Base-by-base conservation (phyloP, 768 basidiomycete species). In the Boletus reticulatus region DNA sequence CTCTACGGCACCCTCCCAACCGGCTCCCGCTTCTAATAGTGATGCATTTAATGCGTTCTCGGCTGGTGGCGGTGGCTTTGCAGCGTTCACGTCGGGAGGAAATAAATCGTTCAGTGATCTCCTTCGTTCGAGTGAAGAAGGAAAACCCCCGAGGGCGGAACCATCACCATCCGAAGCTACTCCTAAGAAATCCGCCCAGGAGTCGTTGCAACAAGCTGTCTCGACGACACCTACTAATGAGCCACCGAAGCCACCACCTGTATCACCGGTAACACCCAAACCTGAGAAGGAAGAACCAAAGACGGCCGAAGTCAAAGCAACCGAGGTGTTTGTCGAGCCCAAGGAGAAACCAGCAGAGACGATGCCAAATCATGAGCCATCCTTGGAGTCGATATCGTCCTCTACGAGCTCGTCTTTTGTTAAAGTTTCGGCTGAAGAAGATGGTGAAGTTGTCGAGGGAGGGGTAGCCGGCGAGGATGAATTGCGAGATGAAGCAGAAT, bases 81-180 rank as follows among this genome's bases (percentile, higher is more conserved):
- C 76, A 34, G 78, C 82, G 0, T 84, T 84, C 60, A 76, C 79
- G 9, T 58, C 62, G 14, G 78, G 78, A 4, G 56, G 72, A 2
- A 72, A 74, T 36, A 81, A 78, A 60, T 81, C 88, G 1, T 92
- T 87, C 60, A 69, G 74, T n/a, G 84, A 89, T 29, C 63, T 89
- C 44, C 70, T 89, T 54, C 80, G 83, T 64, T 67, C 59, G 16
- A 73, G 63, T 43, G 73, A 70, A 43, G 65, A 45, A 13, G 36
- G 4, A 55, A 51, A 72, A 34, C 58, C 67, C 8, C 57, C 65
- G 11, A 67, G 65, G 22, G 22, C 34, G 24, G 56, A 52, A 22
- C 34, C 52, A 16, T 58, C 66, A 22, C 34, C 52, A 16, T 58
- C 66, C 19, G 67, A 69, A 16, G 62, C 45, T 16, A 66, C 52